A percentile compares a stretch with the other conserved stretches of the same genome.
Conservation (phyloP, 225 moss, liverwort and hornwort species). For the Bryum argenteum region DNA sequence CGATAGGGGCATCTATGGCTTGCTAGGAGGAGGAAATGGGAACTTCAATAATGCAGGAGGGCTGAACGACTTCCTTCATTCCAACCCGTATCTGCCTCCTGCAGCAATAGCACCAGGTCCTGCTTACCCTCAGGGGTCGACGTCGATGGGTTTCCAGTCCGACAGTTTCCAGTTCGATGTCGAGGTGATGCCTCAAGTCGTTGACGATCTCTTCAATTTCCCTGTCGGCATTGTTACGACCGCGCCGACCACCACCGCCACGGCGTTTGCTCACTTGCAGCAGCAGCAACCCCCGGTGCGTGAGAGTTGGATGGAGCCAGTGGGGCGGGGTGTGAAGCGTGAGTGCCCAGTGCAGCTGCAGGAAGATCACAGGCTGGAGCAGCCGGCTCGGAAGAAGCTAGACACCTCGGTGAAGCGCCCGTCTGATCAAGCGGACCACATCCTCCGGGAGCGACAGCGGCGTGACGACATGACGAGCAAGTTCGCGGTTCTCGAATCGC, state of each 20-base stretch:
- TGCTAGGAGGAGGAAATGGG: neutral
- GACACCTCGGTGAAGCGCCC: conserved; percentile 19
- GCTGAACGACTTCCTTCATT: conserved; percentile 26
- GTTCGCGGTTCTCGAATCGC: conserved; percentile 36
- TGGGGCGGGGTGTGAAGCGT: conserved; percentile 30
- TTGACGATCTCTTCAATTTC: conserved; percentile 18
- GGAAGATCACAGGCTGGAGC: neutral
- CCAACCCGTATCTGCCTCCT: conserved; percentile 29
- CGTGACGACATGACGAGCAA: conserved; percentile 52
- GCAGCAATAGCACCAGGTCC: neutral
- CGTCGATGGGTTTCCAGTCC: conserved; percentile 14
- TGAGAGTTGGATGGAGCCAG: conserved; percentile 28
- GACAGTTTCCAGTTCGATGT: conserved; percentile 26
- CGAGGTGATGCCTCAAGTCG: conserved; percentile 29
- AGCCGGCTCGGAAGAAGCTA: neutral
- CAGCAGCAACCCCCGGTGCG: conserved; percentile 5
- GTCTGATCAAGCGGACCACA: conserved; percentile 43
- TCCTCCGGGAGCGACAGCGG: conserved; percentile 42
- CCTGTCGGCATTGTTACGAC: conserved; percentile 24
- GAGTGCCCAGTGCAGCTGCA: neutral
- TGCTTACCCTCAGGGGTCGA: neutral
- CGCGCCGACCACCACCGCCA: neutral
- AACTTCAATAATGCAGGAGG: conserved; percentile 17
- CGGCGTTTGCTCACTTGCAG: neutral
- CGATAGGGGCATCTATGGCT: conserved; percentile 24